phyloP scores from a whole-genome alignment of 1,139 yeast genomes.

The Saccharomyces uvarum region DNA sequence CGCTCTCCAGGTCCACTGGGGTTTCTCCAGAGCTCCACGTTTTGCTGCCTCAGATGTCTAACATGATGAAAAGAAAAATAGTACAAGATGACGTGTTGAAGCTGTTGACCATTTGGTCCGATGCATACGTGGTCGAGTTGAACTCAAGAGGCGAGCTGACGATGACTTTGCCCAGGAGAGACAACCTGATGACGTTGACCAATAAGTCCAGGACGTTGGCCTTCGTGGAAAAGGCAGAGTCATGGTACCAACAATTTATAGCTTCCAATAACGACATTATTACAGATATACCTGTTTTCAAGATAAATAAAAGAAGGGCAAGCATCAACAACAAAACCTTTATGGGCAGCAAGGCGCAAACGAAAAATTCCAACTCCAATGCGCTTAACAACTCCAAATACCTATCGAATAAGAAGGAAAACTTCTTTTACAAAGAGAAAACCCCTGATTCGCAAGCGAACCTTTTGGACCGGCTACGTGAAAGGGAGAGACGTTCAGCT shows the following conservation, averaged over 20 bases:
- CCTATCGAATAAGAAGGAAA: conserved; percentile 16
- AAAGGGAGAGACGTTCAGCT: conserved; percentile 25
- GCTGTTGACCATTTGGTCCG: conserved; percentile 25
- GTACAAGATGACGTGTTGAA: conserved; percentile 15
- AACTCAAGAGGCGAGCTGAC: conserved; percentile 22
- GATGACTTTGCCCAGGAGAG: conserved; percentile 16
- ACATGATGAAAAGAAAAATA: conserved; percentile 22
- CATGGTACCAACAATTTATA: conserved; percentile 15
- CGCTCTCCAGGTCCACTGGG: conserved; percentile 18
- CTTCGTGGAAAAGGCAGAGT: conserved; percentile 20
- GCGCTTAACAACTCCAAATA: conserved; percentile 7
- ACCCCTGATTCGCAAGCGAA: conserved; percentile 18
- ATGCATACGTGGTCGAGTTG: conserved; percentile 19
- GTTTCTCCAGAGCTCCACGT: conserved; percentile 18
- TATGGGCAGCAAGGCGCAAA: background rate
- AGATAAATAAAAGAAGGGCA: conserved; percentile 19
- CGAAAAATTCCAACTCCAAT: conserved; percentile 1
- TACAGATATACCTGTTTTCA: conserved; percentile 18
- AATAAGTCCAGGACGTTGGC: conserved; percentile 24
- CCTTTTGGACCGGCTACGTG: conserved; percentile 24
- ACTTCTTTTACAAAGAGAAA: conserved; percentile 14
- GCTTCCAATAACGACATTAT: conserved; percentile 8
- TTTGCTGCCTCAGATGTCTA: conserved; percentile 27
- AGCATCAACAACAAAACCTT: background rate
- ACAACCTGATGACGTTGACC: conserved; percentile 15